Evolutionary conservation across 371 early-diverging fungal species (phyloP).

Genomic region (Rhizomucor pusillus): DNA sequence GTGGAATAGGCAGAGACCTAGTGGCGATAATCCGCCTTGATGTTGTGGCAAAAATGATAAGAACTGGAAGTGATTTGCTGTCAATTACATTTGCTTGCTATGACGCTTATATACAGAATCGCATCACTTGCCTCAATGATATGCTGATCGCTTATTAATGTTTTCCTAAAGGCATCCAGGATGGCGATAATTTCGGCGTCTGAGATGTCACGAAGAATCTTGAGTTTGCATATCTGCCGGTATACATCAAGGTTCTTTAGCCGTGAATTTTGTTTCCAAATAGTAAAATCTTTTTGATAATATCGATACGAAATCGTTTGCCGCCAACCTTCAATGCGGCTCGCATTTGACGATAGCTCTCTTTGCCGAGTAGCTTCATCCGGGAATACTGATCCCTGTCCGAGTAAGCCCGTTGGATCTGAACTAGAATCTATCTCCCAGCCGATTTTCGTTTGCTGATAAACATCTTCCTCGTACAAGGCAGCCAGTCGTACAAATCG

Average conservation of each 20-base stretch:
- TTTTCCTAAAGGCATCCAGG: constrained; percentile 62
- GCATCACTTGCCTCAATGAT: constrained; percentile 67
- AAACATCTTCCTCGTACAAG: constrained; percentile 72
- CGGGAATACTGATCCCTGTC: constrained; percentile 69
- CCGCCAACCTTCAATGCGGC: constrained; percentile 87
- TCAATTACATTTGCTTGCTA: not conserved
- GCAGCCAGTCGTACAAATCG: constrained; percentile 82
- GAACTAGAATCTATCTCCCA: constrained; percentile 34
- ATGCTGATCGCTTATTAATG: constrained; percentile 67
- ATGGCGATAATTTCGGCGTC: constrained; percentile 66
- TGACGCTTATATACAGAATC: not conserved
- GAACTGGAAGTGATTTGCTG: constrained; percentile 62
- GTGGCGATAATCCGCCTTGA: constrained; percentile 79
- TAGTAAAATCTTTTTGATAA: constrained; percentile 60
- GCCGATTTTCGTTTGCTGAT: constrained; percentile 62
- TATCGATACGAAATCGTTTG: constrained; percentile 69
- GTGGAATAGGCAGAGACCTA: constrained; percentile 83
- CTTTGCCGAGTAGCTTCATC: constrained; percentile 62
- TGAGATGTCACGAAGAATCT: constrained; percentile 51
- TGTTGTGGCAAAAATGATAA: constrained; percentile 76
- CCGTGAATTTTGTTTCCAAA: constrained; percentile 49
- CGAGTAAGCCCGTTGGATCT: constrained; percentile 46
- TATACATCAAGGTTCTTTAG: constrained; percentile 70
- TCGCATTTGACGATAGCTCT: constrained; percentile 67
- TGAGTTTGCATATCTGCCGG: constrained; percentile 65